Base-by-base conservation (phyloP, 2,329 filamentous ascomycete species). In the Fusarium sp. region DNA sequence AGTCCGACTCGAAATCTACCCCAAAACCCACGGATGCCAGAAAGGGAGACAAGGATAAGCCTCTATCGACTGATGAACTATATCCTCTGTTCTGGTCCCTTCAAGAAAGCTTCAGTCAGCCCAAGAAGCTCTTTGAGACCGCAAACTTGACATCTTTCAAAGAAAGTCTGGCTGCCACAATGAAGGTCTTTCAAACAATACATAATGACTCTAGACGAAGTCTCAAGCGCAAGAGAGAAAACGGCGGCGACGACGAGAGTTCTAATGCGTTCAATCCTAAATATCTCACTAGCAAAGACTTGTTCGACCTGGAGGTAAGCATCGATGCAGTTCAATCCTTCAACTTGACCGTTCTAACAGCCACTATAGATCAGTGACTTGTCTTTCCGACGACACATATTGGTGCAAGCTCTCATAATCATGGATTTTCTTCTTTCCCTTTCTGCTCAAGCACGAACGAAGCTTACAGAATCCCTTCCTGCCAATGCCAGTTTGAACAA, bases 81-180 rank as follows among this genome's bases (percentile, higher is more conserved):
- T 99, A 99, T 74, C 91, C 93, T 0, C 81, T 93, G 2, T 98
- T 99, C 75, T 99, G 95, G 95, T 90, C 91, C 9, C 78, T 99
- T 9, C 95, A 99, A 74, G 85, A 93, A 62, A 91, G 88, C 62
- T 99, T 99, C 76, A 97, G 93, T 38, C 90, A 96, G 50, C 95
- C 95, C 1, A 92, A 91, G 51, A 88, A 85, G 61, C 80, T 97
- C 1, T 98, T 98, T 69, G 87, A 92, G 31, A 68, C 84, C 1
- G 77, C 83, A 7, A 85, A 91, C 51, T 91, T 99, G 70, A 76
- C 81, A n/a, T 89, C 90, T 57, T 99, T 98, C 81, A 93, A 90
- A 70, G 85, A 84, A 19, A 91, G 90, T 22, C 81, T 93, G 36
- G 89, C 92, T 67, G 86, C 87, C 7, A 89, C 82, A 65, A 85